Evolutionary conservation across 495 filamentous ascomycete species (phyloP), one percentile per base, ranked within the genome.

Genomic region (Talaromyces wortmannii): DNA sequence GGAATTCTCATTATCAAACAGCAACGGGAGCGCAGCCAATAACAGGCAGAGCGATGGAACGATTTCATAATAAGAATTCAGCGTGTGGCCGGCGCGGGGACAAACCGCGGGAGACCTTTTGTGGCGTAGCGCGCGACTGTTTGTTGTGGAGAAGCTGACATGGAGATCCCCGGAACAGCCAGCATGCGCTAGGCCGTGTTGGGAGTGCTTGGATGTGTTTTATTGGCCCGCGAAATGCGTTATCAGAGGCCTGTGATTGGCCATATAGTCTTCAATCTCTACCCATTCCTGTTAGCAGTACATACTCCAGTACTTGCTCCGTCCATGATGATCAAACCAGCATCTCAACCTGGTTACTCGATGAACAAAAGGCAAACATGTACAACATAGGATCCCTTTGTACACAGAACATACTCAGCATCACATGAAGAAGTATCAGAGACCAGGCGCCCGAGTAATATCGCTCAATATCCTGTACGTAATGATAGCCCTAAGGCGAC

Each of bases 181-280:
- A 8, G 36, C 36, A 8, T 40, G 51, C 66, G 55, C 66, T 66
- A 68, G 40, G 31, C 66, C 53, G 29, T 50, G 59, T 62, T 56
- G 32, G 50, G 16, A 8, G 12, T 8, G 31, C 15, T 6, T 8
- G n/a, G 0, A n/a, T 5, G 40, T 12, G 3, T 52, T 23, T 67
- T 56, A 68, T 68, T 68, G 63, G 65, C 36, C n/a, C 16, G 8
- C 6, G 6, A 13, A 44, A 45, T 17, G 50, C 33, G 57, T 63
- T 67, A 67, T 68, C 63, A 53, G 36, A 33, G 52, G 29, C 18
- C 16, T 17, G 48, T 65, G 62, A 67, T 67, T 68, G 63, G 65
- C 36, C 29, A 31, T 7, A 15, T n/a, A 48, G 29, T 30, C 7
- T 16, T 32, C 15, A 18, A 36, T 10, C 36, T 23, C 15, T 13